These are phyloP conservation scores for Graphiopsis chlorocephala DNA, from an alignment of 2,329 filamentous ascomycete species.

Conservation along the genomic window DNA sequence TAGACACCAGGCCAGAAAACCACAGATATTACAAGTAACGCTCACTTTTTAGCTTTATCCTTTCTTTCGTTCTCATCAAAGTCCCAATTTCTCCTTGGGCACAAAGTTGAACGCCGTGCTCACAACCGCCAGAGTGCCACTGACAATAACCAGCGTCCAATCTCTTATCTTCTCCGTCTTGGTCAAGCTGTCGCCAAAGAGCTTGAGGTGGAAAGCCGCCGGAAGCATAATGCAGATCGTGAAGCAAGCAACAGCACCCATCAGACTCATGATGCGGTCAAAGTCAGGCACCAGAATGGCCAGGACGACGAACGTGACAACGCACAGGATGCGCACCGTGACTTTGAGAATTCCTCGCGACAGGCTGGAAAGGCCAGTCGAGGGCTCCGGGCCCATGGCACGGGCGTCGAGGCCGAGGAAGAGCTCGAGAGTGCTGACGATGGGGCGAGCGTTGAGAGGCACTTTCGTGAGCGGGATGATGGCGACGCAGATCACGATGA, in stretches of 20 bases:
- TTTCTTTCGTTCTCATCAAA: slow-evolving; percentile 9
- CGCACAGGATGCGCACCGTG: slow-evolving; percentile 62
- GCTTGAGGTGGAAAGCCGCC: slow-evolving; percentile 82
- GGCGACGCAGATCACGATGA: slow-evolving; percentile 82
- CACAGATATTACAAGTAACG: background rate
- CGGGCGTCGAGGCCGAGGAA: slow-evolving; percentile 68
- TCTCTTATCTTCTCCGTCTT: slow-evolving; percentile 62
- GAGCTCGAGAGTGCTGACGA: slow-evolving; percentile 80
- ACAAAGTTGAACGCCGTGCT: slow-evolving; percentile 88
- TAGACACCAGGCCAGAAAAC: background rate
- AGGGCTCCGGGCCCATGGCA: slow-evolving; percentile 46
- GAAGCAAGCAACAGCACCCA: slow-evolving; percentile 88
- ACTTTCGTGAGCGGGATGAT: slow-evolving; percentile 95
- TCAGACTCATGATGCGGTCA: slow-evolving; percentile 85
- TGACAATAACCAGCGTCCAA: slow-evolving; percentile 68
- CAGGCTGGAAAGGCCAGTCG: slow-evolving; percentile 54
- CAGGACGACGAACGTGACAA: slow-evolving; percentile 72
- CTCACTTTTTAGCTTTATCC: background rate
- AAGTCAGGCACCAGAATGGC: slow-evolving; percentile 74
- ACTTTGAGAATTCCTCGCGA: slow-evolving; percentile 60
- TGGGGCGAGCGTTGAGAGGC: slow-evolving; percentile 66
- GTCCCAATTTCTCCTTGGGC: slow-evolving; percentile 69
- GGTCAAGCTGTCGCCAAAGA: slow-evolving; percentile 73
- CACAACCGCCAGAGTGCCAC: slow-evolving; percentile 65
- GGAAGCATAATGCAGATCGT: slow-evolving; percentile 92